Evolutionary conservation across 2,329 filamentous ascomycete species (phyloP), one percentile per base, ranked within the genome.

Genomic region (Neonectria sp.): DNA sequence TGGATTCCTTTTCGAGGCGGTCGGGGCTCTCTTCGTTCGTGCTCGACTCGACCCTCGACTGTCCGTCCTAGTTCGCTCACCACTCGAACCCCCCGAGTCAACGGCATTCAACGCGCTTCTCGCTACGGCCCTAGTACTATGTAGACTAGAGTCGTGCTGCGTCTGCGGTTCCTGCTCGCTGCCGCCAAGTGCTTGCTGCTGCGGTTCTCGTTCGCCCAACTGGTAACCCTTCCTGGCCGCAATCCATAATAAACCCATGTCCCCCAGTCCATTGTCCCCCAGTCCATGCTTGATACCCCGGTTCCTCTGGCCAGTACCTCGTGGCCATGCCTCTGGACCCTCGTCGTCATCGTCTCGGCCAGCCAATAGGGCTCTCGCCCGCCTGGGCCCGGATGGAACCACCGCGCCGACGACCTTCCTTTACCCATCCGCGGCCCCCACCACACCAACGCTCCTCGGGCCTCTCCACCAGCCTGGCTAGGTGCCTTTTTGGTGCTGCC

Each of bases 331-430:
- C 55, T 68, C 62, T 21, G n/a, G 55, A 49, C 56, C 48, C 64
- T 71, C 70, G 48, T 69, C 55, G 60, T 64, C 61, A 37, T 65
- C 24, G 48, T 43, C 43, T 57, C 57, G 40, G 13, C 57, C 59
- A 55, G 52, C 67, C 73, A 75, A 75, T 75, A 65, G 65, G 66
- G 37, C 63, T 58, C n/a, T 67, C 68, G 67, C 60, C 67, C 67
- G 61, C 62, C 64, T 52, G 43, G 67, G 57, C 55, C 64, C 48
- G 60, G 48, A 75, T 72, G 69, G 71, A 69, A 58, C 71, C 73
- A 74, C 40, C 7, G n/a, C 71, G 55, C 52, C 52, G 53, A 62
- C 63, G 68, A 73, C 68, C 65, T 62, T 74, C 71, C 63, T 55
- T 56, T 55, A 65, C 48, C 29, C 46, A 60, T 33, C 62, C 56